Evolutionary conservation across 257 asterid species (phyloP).

Genomic region (Parsonsia alboflavescens): DNA sequence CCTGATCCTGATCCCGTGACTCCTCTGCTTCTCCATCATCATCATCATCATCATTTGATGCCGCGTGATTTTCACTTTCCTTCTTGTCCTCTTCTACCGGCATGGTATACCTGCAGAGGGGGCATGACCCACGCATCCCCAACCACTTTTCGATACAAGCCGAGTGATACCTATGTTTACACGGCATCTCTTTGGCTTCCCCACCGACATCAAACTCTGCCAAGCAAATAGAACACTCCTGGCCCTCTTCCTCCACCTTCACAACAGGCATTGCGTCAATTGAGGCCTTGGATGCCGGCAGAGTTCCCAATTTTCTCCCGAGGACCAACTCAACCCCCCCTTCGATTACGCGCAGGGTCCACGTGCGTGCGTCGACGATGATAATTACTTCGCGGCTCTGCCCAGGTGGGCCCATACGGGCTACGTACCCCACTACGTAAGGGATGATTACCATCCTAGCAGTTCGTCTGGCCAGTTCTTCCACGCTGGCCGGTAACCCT

Average conservation of each 20-base stretch:
- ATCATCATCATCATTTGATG: background rate
- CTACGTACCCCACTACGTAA: conserved; percentile 30
- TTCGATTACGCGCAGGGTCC: conserved; percentile 39
- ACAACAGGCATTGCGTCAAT: conserved; percentile 46
- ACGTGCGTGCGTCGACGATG: conserved; percentile 34
- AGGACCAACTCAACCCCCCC: conserved; percentile 32
- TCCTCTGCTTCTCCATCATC: too few relatives aligned
- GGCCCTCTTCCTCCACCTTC: conserved; percentile 27
- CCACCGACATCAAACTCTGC: conserved; percentile 32
- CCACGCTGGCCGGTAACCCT: conserved; percentile 37
- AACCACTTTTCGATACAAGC: conserved; percentile 40
- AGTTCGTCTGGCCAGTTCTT: conserved; percentile 37
- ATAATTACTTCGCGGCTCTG: conserved; percentile 35
- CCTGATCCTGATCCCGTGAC: background rate
- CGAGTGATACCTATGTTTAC: conserved; percentile 34
- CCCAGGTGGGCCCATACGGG: conserved; percentile 19
- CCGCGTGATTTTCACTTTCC: background rate
- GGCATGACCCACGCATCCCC: conserved; percentile 36
- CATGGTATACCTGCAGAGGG: conserved; percentile 31
- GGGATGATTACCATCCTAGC: conserved; percentile 48
- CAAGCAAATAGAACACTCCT: conserved; percentile 57
- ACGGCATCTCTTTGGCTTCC: conserved; percentile 39
- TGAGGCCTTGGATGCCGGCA: conserved; percentile 57
- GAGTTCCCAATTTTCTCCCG: conserved; percentile 15
- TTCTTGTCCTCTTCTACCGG: conserved; percentile 22